Evolutionary conservation across 2,329 filamentous ascomycete genomes (phyloP).

Genomic region (Pseudophaeomoniella oleicola): DNA sequence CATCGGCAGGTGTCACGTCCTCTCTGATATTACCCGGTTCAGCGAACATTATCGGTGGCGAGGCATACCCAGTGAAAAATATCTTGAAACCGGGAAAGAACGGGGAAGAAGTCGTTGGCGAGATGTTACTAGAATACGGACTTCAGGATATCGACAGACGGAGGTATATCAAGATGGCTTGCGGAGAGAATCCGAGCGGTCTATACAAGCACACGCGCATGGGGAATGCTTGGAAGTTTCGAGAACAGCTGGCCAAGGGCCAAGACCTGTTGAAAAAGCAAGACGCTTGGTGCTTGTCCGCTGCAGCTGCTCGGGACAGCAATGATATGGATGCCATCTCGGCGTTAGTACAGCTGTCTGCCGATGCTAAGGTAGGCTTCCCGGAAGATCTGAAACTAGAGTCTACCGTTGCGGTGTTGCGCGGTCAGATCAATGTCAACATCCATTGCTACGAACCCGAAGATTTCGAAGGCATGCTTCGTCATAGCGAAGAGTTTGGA

Average conservation of each 20-base stretch:
- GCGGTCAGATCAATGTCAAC: conserved; percentile 55
- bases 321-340: no score
- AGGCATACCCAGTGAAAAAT: conserved; percentile 56
- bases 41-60: conserved; percentile 60
- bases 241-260: conserved; percentile 52
- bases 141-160: conserved; percentile 29
- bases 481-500: conserved; percentile 58
- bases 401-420: conserved; percentile 44
- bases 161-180: conserved; percentile 67
- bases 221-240: conserved; percentile 55
- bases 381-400: conserved; percentile 51
- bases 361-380: no score
- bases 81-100: conserved; percentile 32
- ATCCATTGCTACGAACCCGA: conserved; percentile 58
- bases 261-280: conserved; percentile 41
- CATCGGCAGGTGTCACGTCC: conserved; percentile 56
- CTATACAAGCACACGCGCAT: conserved; percentile 48
- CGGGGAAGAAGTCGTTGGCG: background rate
- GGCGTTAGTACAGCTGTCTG: no score
- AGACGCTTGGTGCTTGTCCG: conserved; percentile 48
- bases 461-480: conserved; percentile 54
- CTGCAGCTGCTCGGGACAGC: conserved; percentile 28
- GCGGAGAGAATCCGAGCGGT: conserved; percentile 54
- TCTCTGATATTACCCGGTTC: conserved; percentile 53
- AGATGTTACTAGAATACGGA: background rate